Base-by-base conservation (phyloP, 1,284 basidiomycete species). In the Trichosporon asahii region DNA sequence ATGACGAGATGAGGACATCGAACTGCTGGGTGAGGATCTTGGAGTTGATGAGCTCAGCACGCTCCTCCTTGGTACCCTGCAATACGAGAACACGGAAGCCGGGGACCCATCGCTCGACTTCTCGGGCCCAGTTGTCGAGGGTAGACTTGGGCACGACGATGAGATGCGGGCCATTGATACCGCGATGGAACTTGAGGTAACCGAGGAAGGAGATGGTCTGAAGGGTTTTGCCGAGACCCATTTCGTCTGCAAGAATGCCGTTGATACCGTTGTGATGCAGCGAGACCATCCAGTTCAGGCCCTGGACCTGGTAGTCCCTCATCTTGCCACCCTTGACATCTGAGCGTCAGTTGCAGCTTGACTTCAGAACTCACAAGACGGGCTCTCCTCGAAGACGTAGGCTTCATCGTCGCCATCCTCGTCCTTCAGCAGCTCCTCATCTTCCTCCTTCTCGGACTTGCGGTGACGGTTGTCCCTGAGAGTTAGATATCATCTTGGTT, bases 101-200 rank as follows among this genome's bases (percentile, higher is more conserved):
- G 0, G 94, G 92, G 0, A 94, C 91, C 97, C 97, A 99, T 74
- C 88, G 89, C 72, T 89, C 88, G 75, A 99, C 95, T 83, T 99
- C 96, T 75, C 97, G 90, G 27, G 88, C 85, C 96, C 96, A 99
- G 82, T 98, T 99, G 84, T 98, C 93, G 18, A 99, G 86, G 0
- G 97, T 99, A 1, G 94, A 96, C 82, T 99, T 99, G 33, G 97
- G 97, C 1, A 99, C 97, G 69, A 98, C 93, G 75, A 99, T 90
- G 27, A 99, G 88, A 82, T 98, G 95, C 15, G 93, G 94, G 0
- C 96, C 95, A 18, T 84, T 76, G 67, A 89, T 91, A 73, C 88
- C 87, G 40, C 88, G 88, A 83, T 94, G 90, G 81, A 95, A 91
- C 78, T 92, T 93, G 73, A 99, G 90, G 82, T 97, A 99, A 0